Evolutionary conservation across 345 rosid genomes (phyloP).

Genomic region (Eucalyptus melliodora): DNA sequence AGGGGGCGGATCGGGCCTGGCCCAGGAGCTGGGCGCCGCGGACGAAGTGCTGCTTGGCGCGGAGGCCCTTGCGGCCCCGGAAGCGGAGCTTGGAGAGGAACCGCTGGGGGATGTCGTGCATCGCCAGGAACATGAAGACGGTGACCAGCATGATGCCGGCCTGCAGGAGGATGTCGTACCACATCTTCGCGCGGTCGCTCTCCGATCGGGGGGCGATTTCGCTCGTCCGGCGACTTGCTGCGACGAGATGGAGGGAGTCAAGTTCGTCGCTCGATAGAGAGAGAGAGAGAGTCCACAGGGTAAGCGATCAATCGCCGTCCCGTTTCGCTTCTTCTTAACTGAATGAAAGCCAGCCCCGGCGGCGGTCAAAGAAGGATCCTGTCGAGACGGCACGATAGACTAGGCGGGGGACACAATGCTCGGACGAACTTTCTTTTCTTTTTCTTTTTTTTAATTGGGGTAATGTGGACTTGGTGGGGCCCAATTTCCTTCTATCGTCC

Average conservation of each 20-base stretch:
- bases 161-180: slow-evolving; percentile 35
- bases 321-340: background rate
- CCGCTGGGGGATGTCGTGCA: slow-evolving; percentile 53
- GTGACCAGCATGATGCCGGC: slow-evolving; percentile 26
- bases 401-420: background rate
- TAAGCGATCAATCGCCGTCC: background rate
- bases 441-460: background rate
- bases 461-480: background rate
- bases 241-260: background rate
- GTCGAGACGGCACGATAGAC: background rate
- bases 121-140: slow-evolving; percentile 32
- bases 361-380: background rate
- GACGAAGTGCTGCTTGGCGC: slow-evolving; percentile 61
- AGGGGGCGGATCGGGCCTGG: slow-evolving; percentile 39
- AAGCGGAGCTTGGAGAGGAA: slow-evolving; percentile 29
- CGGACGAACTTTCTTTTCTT: background rate
- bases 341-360: background rate
- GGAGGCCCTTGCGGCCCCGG: slow-evolving; percentile 18
- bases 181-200: slow-evolving; percentile 7
- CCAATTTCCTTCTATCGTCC: background rate
- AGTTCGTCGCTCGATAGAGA: background rate
- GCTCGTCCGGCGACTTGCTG: background rate
- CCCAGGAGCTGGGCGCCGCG: slow-evolving; percentile 50
- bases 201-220: background rate
- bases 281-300: background rate